These are phyloP conservation scores for Ganoderma sinense DNA, from an alignment of 1,284 basidiomycete species.

Conservation along the genomic window DNA sequence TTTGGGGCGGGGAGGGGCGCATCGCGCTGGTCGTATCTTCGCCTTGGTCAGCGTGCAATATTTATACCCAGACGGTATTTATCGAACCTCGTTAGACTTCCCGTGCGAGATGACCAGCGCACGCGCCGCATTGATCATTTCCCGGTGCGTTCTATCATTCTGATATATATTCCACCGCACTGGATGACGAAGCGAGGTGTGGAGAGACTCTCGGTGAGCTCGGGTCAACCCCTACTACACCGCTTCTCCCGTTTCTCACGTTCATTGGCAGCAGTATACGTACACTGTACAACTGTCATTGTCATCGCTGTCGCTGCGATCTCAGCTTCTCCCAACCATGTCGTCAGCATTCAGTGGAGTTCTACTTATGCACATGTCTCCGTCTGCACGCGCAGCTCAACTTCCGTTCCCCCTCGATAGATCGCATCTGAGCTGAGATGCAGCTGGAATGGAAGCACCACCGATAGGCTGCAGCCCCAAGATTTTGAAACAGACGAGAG, in stretches of 20 bases:
- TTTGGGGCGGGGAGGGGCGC: not conserved
- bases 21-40: not conserved
- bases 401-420: not conserved
- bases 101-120: not conserved
- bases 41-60: not conserved
- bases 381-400: not conserved
- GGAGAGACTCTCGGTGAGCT: not conserved
- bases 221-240: not conserved
- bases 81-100: not conserved
- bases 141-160: not conserved
- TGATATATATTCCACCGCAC: not conserved
- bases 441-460: not conserved
- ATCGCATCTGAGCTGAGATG: not conserved
- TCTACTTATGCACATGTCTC: too few relatives aligned
- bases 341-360: too few relatives aligned
- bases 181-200: not conserved
- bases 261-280: not conserved
- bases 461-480: not conserved
- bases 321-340: not conserved
- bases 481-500: not conserved
- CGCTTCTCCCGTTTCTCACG: not conserved
- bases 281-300: not conserved
- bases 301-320: not conserved
- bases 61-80: not conserved
- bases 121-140: not conserved